Conservation (phyloP, 495 filamentous ascomycete species). For the Neurospora sp. region DNA sequence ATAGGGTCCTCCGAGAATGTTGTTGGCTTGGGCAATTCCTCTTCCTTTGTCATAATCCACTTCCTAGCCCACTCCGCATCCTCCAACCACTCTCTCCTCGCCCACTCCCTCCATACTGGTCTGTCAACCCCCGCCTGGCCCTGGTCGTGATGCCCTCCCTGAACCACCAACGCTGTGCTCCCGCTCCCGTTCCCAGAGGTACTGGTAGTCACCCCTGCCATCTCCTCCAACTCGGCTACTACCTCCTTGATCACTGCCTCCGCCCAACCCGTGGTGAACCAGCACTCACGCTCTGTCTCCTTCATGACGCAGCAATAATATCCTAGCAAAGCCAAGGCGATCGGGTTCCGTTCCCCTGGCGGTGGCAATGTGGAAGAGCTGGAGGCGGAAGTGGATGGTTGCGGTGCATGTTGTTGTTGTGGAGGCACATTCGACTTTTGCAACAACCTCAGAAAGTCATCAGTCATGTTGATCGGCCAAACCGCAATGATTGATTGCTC, state of each 20-base stretch:
- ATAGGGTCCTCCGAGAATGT: not conserved
- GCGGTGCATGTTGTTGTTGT: not conserved
- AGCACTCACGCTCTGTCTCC: slow-evolving; percentile 11
- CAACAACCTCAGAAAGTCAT: slow-evolving; percentile 11
- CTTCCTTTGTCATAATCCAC: not conserved
- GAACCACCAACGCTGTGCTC: not conserved
- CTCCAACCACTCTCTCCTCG: not conserved
- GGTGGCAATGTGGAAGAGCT: not conserved
- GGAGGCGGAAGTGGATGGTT: not conserved
- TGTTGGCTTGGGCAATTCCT: not conserved
- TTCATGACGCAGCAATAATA: slow-evolving; percentile 21
- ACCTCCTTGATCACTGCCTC: slow-evolving; percentile 12
- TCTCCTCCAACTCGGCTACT: not conserved
- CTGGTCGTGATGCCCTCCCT: not conserved
- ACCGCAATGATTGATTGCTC: slow-evolving; percentile 16
- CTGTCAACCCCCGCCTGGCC: not conserved
- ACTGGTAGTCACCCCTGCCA: not conserved
- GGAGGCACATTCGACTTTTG: not conserved
- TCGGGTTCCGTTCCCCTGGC: slow-evolving; percentile 8
- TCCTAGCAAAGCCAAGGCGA: slow-evolving; percentile 14
- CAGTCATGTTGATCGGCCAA: slow-evolving; percentile 17
- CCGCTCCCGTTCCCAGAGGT: not conserved
- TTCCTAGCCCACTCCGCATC: not conserved
- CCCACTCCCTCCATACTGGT: not conserved
- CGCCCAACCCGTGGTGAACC: slow-evolving; percentile 21